Conservation (phyloP, 371 early-diverging fungal genomes). For the Mortierella sp. region DNA sequence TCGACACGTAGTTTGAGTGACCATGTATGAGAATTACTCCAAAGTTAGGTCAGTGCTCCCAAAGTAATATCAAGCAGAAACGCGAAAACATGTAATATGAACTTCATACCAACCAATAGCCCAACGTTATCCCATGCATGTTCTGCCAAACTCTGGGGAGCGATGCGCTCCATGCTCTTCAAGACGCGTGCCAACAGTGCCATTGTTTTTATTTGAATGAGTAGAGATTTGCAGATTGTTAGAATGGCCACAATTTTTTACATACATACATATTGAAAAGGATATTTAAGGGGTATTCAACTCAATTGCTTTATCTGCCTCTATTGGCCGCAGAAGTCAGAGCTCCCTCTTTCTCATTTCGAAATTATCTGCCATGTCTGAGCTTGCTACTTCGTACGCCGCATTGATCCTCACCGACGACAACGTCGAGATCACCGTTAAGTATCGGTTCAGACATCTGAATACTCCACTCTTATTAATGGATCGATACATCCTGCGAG, state of each 20-base stretch:
- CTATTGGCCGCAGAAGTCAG: background rate
- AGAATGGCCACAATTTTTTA: background rate
- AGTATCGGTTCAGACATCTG: slow-evolving; percentile 58
- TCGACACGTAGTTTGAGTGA: background rate
- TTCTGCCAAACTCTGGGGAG: slow-evolving; percentile 92
- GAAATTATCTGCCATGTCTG: slow-evolving; percentile 60
- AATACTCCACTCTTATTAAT: background rate
- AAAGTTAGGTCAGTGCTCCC: too few species aligned
- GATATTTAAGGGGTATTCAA: slow-evolving; percentile 10
- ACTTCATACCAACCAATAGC: slow-evolving; percentile 79
- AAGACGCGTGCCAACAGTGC: slow-evolving; percentile 65
- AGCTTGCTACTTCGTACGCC: slow-evolving; percentile 96
- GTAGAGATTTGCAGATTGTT: background rate
- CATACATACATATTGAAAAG: background rate
- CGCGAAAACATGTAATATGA: background rate
- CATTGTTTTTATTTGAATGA: slow-evolving; percentile 54
- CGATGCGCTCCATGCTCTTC: slow-evolving; percentile 80
- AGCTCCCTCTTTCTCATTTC: slow-evolving; percentile 49
- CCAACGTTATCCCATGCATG: slow-evolving; percentile 98
- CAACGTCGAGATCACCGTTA: slow-evolving; percentile 94
- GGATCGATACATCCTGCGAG: background rate
- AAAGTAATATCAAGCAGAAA: background rate
- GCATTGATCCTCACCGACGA: slow-evolving; percentile 98
- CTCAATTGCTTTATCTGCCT: slow-evolving; percentile 2
- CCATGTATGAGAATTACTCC: too few species aligned